These are phyloP conservation scores for Phytophthora syringae DNA, from an alignment of 352 stramenopile species.

Conservation along the genomic window DNA sequence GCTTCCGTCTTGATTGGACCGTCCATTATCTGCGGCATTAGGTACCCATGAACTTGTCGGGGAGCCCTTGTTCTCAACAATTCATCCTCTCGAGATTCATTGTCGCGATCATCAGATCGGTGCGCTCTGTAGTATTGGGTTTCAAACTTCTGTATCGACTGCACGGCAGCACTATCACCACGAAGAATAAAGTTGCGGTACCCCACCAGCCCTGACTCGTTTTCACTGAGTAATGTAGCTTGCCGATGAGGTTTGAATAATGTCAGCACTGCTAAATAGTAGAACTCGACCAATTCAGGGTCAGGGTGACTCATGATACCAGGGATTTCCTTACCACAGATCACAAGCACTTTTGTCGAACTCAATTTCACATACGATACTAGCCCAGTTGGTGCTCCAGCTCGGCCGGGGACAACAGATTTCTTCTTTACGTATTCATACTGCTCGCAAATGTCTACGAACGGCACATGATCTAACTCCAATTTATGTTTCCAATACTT, in stretches of 20 bases:
- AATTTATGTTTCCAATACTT: constrained; percentile 10
- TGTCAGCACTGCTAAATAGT: neutral
- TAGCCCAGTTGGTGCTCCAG: neutral
- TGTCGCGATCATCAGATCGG: neutral
- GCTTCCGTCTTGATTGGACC: neutral
- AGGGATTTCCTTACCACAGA: constrained; percentile 12
- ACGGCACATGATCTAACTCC: neutral
- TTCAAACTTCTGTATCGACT: neutral
- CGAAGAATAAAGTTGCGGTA: neutral
- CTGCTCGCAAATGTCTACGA: constrained; percentile 15
- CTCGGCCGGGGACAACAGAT: no score
- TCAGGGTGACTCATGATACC: neutral
- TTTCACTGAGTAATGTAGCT: neutral
- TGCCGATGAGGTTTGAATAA: constrained; percentile 4
- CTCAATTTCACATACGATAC: constrained; percentile 1
- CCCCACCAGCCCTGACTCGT: neutral
- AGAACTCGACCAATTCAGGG: neutral
- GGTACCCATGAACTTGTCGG: neutral
- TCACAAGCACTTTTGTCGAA: constrained; percentile 1
- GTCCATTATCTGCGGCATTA: neutral
- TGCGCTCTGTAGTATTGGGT: neutral
- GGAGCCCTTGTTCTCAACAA: neutral
- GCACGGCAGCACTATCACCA: neutral
- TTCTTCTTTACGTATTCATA: neutral
- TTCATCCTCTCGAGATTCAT: neutral